Conservation (phyloP, 202 grass and related monocot species). For the Hordeum pubiflorum region DNA sequence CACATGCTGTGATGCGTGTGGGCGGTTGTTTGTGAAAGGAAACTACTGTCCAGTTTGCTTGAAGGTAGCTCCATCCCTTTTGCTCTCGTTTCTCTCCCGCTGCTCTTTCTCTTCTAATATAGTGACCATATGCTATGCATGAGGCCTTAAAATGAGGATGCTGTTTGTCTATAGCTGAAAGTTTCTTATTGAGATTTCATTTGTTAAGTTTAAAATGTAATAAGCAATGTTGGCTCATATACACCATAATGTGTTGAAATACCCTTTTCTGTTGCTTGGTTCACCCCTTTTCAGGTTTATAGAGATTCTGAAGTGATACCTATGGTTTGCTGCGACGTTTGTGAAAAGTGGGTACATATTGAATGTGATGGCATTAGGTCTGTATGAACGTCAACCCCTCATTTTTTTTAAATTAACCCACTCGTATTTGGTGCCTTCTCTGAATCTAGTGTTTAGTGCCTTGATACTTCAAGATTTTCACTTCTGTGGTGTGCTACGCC, state of each 20-base stretch:
- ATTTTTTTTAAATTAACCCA: slow-evolving; percentile 24
- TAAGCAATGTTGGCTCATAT: background rate
- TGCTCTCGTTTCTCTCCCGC: slow-evolving; percentile 1
- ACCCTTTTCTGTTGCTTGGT: background rate
- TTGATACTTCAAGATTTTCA: background rate
- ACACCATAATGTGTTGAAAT: background rate
- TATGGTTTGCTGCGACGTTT: slow-evolving; percentile 93
- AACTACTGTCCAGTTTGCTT: slow-evolving; percentile 98
- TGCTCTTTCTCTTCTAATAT: slow-evolving; percentile 7
- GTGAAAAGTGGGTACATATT: slow-evolving; percentile 99
- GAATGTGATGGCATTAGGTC: slow-evolving; percentile 96
- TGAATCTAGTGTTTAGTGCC: background rate
- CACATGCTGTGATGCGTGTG: slow-evolving; percentile 97
- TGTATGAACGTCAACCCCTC: slow-evolving; percentile 7
- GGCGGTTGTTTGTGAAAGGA: slow-evolving; percentile 96
- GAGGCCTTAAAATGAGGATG: background rate
- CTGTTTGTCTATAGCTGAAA: slow-evolving; percentile 12
- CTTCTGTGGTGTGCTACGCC: background rate
- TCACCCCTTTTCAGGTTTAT: slow-evolving; percentile 68
- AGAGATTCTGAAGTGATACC: slow-evolving; percentile 96
- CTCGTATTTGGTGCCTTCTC: background rate
- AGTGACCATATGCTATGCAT: background rate
- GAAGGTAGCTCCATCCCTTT: slow-evolving; percentile 49
- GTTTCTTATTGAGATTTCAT: background rate
- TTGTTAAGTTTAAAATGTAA: slow-evolving; percentile 1